Percentiles rank a stretch among this genome's conserved stretches.
phyloP scores from a whole-genome alignment of 495 filamentous ascomycete species.

The Jackrogersella multiformis region DNA sequence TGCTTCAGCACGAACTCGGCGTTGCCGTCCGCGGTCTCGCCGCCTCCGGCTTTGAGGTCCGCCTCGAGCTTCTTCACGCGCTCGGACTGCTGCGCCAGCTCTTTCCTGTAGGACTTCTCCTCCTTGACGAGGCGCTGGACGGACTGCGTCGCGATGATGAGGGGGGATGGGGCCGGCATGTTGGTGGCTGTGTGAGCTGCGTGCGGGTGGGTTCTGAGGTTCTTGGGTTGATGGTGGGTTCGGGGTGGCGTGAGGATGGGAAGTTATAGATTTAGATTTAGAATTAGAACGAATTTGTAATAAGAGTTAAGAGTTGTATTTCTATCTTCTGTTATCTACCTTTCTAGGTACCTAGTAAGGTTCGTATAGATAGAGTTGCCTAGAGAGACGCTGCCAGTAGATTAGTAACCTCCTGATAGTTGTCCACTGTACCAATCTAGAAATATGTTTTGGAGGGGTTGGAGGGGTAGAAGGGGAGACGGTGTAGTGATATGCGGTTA shows the following conservation, averaged over 20 bases:
- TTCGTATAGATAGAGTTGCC: conserved; percentile 38
- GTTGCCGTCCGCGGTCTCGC: conserved; percentile 68
- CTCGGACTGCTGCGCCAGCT: conserved; percentile 74
- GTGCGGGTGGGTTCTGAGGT: no score
- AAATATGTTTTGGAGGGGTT: conserved; percentile 49
- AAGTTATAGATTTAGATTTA: no score
- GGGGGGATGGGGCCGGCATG: conserved; percentile 78
- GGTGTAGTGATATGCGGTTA: conserved; percentile 16
- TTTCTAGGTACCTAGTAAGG: no score
- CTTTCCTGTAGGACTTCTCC: conserved; percentile 86
- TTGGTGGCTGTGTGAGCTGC: conserved; percentile 12
- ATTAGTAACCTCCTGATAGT: background rate
- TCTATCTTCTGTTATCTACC: no score
- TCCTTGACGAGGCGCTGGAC: conserved; percentile 89
- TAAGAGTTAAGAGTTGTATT: no score
- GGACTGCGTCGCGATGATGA: conserved; percentile 76
- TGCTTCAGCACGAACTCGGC: conserved; percentile 78
- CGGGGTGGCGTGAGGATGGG: no score
- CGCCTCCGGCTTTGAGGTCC: conserved; percentile 48
- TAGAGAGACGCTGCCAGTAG: conserved; percentile 8
- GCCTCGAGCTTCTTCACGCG: conserved; percentile 75
- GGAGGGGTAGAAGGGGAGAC: conserved; percentile 35
- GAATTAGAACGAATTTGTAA: no score
- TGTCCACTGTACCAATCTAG: conserved; percentile 16
- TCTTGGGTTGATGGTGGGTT: no score